A percentile compares a stretch with the other conserved stretches of the same genome.
Conservation (phyloP, 2,329 filamentous ascomycete genomes). For the Cryphonectria naterciae region DNA sequence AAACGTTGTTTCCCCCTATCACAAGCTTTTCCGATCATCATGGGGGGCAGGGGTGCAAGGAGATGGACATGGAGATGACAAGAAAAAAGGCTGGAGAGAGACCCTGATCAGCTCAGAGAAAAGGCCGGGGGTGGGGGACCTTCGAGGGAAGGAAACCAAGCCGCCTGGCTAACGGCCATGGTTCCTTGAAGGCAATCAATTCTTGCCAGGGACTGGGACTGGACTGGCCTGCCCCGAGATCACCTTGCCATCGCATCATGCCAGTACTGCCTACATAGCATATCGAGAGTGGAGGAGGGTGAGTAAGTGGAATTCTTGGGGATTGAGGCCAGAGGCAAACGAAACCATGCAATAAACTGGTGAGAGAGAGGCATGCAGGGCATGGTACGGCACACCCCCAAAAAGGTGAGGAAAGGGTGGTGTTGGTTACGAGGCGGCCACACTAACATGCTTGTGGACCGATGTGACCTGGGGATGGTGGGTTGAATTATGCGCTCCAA, state of each 20-base stretch:
- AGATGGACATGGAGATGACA: neutral
- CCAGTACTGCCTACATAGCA: neutral
- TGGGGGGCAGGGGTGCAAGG: neutral
- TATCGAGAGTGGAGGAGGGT: neutral
- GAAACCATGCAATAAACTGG: neutral
- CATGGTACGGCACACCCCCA: neutral
- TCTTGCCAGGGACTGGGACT: neutral
- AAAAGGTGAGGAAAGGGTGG: neutral
- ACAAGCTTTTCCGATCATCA: slow-evolving; percentile 17
- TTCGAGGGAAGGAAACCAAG: neutral
- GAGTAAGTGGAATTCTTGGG: neutral
- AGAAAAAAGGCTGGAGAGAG: neutral
- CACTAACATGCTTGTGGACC: neutral
- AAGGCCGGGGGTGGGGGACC: neutral
- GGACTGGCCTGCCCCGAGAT: neutral
- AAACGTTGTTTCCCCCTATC: slow-evolving; percentile 28
- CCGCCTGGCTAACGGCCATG: neutral
- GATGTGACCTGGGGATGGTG: slow-evolving; percentile 15
- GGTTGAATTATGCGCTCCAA: slow-evolving; percentile 27
- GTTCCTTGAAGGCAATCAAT: neutral
- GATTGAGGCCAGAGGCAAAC: neutral
- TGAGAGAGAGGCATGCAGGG: neutral
- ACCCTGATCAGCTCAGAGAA: neutral
- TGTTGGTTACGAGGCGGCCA: neutral
- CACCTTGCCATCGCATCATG: neutral